Evolutionary conservation across 768 basidiomycete genomes (phyloP), one percentile per base, ranked within the genome.

Genomic region (Cystofilobasidium capitatum): DNA sequence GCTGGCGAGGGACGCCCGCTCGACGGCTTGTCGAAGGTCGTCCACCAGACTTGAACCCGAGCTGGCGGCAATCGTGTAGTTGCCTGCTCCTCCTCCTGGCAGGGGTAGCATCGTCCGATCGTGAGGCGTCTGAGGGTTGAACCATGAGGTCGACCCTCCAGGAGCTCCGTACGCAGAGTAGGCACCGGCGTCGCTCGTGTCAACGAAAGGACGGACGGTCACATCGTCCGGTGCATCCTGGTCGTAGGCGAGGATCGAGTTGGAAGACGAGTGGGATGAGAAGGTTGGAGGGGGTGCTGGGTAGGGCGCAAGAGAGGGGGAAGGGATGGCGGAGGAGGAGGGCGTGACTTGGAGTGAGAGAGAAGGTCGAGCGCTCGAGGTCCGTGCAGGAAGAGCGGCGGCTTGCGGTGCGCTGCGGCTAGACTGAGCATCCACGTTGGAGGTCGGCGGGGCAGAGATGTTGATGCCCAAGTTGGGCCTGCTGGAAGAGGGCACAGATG

Each of bases 201-300:
- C 61, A n/a, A n/a, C 37, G 26, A 62, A 49, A 36, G 71, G 47
- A 12, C 62, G 63, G 54, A 64, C 51, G 29, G 51, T 55, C 31
- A 29, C 14, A 16, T 55, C 51, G 26, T 55, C 42, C 17, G 60
- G 39, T 9, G 57, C 33, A 36, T 40, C 22, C 2, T 63, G 35
- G n/a, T 40, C 36, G 13, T 35, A 31, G 63, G 54, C 45, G 54
- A 57, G 40, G 44, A 22, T 31, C 54, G 61, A 44, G 54, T 31
- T 20, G 45, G 57, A 31, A 45, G 39, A 55, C 7, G 55, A 58
- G 62, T 59, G 29, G 17, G 62, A 42, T 4, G 61, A 45, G 26
- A 33, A n/a, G 20, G 65, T 24, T 20, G 71, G 44, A 39, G 66
- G 47, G 13, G 73, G 71, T 9, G 73, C 67, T 51, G 73, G 49